Evolutionary conservation across 495 filamentous ascomycete genomes (phyloP), one percentile per base, ranked within the genome.

Genomic region (Bacidia gigantensis): DNA sequence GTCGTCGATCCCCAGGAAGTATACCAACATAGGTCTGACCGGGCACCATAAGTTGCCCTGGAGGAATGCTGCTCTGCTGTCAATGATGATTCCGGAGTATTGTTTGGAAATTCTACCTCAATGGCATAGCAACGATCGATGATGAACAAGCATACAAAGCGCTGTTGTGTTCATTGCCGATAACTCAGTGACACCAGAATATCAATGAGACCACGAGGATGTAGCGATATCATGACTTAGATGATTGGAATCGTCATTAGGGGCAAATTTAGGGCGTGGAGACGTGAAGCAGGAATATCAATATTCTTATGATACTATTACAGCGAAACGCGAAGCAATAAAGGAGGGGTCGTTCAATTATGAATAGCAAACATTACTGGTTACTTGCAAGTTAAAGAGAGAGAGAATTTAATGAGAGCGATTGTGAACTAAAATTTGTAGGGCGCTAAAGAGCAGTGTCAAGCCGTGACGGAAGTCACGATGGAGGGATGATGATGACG

Each of bases 1-100:
- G 53, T 22, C 40, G 40, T 1, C 39, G 42, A 40, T 56, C 52
- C n/a, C 56, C 56, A 5, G 56, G 56, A 26, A 56, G 56, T 17
- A 53, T 43, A n/a, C 56, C 56, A 22, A 59, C 40, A 41, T 50
- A 59, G 18, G 53, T 59, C 12, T 56, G 55, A n/a, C 56, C 56
- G 35, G 56, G 56, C 21, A 49, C 43, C 56, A 58, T 58, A 23
- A 24, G 22, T 20, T 46, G 14, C 9, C 22, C 25, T 5, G 49
- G 49, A 51, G 49, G 49, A 44, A 51, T 43, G 35, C 32, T 41
- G n/a, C 12, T 22, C 3, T 17, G 10, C 10, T 14, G 26, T 53
- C 22, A 57, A 46, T 26, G 14, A 35, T 5, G 5, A 5, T 35
- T 14, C 29, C 14, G 14, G 29, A 35, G 14, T 35, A 14, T 35